Evolutionary conservation across 73 alveolate genomes (phyloP).

Genomic region (Paramecium tetraurelia): DNA sequence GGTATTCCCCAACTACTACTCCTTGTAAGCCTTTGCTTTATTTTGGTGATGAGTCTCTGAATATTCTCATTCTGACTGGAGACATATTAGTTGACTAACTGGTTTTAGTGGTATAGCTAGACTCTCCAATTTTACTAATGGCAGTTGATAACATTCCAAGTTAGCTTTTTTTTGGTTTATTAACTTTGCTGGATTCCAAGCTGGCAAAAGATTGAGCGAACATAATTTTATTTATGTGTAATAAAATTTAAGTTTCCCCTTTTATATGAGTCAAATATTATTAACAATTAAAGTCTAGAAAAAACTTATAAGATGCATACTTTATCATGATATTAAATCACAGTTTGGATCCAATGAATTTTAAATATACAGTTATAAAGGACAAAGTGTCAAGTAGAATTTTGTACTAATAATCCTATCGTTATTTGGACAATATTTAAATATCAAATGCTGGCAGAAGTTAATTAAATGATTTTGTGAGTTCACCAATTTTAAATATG

Average conservation of each 20-base stretch:
- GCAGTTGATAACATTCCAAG: conserved; percentile 6
- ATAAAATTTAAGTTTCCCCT: not conserved
- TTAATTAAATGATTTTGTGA: not conserved
- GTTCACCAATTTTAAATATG: not conserved
- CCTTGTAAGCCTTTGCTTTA: not conserved
- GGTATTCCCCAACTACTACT: conserved; percentile 16
- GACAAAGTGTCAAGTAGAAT: not conserved
- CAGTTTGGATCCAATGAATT: too few species aligned
- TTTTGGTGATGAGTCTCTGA: conserved; percentile 11
- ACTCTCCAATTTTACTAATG: conserved; percentile 7
- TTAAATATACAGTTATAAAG: too few species aligned
- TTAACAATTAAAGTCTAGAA: not conserved
- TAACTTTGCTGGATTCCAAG: not conserved
- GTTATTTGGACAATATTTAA: too few species aligned
- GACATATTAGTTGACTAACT: not conserved
- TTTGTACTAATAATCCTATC: not conserved
- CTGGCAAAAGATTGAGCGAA: not conserved
- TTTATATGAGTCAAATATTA: not conserved
- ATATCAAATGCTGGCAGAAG: not conserved
- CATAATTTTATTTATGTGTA: not conserved
- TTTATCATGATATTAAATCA: not conserved
- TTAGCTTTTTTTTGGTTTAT: not conserved
- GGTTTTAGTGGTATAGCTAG: not conserved
- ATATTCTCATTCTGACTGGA: conserved; percentile 4
- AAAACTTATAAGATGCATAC: not conserved